Conservation (phyloP, 257 asterid genomes). For the Agastache rugosa region DNA sequence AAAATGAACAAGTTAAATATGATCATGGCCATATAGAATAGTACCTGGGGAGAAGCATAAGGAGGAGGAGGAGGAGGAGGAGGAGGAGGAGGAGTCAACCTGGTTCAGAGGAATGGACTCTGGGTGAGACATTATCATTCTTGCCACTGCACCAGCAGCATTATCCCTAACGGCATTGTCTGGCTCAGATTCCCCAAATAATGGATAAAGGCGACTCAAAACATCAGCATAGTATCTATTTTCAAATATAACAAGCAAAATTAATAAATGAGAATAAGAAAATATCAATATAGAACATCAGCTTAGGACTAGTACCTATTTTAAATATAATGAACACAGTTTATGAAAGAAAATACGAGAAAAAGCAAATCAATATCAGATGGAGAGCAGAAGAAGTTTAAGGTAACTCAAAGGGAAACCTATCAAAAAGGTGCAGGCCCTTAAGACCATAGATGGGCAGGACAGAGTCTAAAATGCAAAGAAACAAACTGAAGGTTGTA, state of each 20-base stretch:
- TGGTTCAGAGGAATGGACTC: constrained; percentile 86
- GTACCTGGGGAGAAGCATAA: not conserved
- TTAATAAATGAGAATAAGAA: constrained; percentile 31
- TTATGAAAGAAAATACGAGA: constrained; percentile 19
- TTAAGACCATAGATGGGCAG: not conserved
- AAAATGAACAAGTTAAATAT: constrained; percentile 35
- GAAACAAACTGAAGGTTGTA: constrained; percentile 15
- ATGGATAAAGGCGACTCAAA: constrained; percentile 73
- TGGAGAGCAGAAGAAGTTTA: constrained; percentile 11
- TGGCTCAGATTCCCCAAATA: constrained; percentile 90
- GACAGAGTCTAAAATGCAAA: not conserved
- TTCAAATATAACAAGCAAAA: constrained; percentile 38
- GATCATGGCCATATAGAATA: constrained; percentile 28
- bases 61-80: too few relatives aligned
- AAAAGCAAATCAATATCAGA: not conserved
- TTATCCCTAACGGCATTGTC: constrained; percentile 97
- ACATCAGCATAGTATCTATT: constrained; percentile 73
- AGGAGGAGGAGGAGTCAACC: constrained; percentile 46
- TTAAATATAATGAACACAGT: constrained; percentile 38
- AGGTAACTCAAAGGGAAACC: not conserved
- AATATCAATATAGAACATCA: constrained; percentile 47
- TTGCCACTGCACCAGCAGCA: constrained; percentile 99
- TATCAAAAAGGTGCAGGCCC: not conserved
- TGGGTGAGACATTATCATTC: constrained; percentile 91
- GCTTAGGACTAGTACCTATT: constrained; percentile 52